Evolutionary conservation across 2,329 filamentous ascomycete genomes (phyloP).

Genomic region (Cladosporium sp.): DNA sequence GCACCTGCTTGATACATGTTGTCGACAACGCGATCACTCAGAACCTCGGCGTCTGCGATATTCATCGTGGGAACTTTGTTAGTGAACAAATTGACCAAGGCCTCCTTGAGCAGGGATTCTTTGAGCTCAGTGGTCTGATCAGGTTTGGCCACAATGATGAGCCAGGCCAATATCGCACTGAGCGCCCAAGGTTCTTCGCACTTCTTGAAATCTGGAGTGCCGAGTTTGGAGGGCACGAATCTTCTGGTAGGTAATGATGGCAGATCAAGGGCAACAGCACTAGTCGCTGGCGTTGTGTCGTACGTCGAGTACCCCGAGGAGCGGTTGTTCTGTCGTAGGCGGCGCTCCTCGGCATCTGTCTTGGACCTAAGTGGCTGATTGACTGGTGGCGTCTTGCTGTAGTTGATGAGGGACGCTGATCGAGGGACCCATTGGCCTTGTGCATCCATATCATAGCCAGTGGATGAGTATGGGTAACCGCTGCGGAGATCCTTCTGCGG

Average conservation of each 20-base stretch:
- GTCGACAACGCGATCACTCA: constrained; percentile 74
- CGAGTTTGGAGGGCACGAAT: constrained; percentile 83
- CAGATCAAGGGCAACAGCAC: constrained; percentile 70
- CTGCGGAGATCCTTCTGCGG: not conserved
- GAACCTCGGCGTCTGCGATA: constrained; percentile 87
- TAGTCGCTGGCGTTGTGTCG: constrained; percentile 41
- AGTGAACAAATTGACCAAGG: constrained; percentile 84
- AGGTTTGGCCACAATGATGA: constrained; percentile 71
- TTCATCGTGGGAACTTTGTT: constrained; percentile 98
- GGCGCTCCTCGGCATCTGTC: constrained; percentile 79
- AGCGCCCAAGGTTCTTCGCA: constrained; percentile 92
- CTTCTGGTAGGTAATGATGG: constrained; percentile 79
- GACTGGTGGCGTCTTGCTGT: constrained; percentile 76
- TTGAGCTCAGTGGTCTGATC: constrained; percentile 89
- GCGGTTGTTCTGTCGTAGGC: constrained; percentile 50
- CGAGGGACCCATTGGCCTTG: constrained; percentile 56
- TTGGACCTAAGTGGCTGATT: constrained; percentile 86
- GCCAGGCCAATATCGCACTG: constrained; percentile 82
- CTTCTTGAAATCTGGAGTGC: constrained; percentile 75
- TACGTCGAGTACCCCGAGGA: constrained; percentile 30
- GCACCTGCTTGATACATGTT: constrained; percentile 78
- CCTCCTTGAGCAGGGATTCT: constrained; percentile 81
- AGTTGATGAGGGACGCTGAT: constrained; percentile 79
- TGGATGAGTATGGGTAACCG: constrained; percentile 25
- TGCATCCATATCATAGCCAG: constrained; percentile 29